A percentile compares a stretch with the other conserved stretches of the same genome.
phyloP scores from a whole-genome alignment of 495 filamentous ascomycete genomes.

The Penicillium cataractarum region DNA sequence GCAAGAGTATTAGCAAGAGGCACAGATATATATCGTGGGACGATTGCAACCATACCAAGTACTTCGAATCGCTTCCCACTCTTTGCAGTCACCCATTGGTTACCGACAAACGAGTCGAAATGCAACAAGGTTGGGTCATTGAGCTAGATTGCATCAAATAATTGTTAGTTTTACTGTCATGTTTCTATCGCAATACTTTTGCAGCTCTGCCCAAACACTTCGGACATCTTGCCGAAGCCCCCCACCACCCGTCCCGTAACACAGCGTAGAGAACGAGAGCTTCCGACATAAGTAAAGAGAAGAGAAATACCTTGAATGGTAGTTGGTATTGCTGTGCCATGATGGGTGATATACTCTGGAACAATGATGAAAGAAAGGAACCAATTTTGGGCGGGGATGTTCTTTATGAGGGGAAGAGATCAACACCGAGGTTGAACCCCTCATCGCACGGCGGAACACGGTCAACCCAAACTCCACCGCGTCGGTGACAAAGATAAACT shows the following conservation, averaged over 20 bases:
- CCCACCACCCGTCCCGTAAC: neutral
- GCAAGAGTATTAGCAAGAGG: conserved; percentile 12
- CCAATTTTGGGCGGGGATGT: neutral
- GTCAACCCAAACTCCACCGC: neutral
- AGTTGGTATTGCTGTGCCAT: conserved; percentile 44
- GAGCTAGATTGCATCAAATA: conserved; percentile 42
- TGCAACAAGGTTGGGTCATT: conserved; percentile 62
- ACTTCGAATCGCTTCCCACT: conserved; percentile 69
- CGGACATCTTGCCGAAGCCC: conserved; percentile 13
- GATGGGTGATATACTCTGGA: neutral
- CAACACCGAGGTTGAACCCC: conserved; percentile 10
- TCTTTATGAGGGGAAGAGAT: conserved; percentile 7
- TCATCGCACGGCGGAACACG: neutral
- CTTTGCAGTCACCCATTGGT: conserved; percentile 65
- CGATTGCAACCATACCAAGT: conserved; percentile 47
- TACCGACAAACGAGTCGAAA: conserved; percentile 61
- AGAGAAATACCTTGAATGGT: conserved; percentile 41
- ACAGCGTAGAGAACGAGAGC: neutral
- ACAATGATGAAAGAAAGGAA: neutral
- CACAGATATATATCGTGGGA: neutral
- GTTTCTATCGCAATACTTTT: neutral
- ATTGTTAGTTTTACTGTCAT: conserved; percentile 3
- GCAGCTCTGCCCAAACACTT: neutral
- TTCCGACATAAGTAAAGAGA: neutral
- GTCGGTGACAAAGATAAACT: neutral